Evolutionary conservation across 2,329 filamentous ascomycete genomes (phyloP).

Genomic region (Claviceps paspali): DNA sequence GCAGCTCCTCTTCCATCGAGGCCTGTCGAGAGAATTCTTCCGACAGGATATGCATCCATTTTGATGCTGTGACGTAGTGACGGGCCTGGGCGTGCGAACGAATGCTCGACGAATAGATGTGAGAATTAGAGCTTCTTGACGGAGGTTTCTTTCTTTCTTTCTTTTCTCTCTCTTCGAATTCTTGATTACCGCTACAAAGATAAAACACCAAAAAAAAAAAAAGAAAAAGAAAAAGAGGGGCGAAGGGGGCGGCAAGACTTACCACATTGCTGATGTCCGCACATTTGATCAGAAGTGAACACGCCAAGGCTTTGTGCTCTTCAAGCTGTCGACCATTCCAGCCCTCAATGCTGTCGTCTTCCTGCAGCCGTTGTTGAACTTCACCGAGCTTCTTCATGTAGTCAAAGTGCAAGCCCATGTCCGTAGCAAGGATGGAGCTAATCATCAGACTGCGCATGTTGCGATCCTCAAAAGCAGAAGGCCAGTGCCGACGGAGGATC

Average conservation of each 20-base stretch:
- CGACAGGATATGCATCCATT: slow-evolving; percentile 89
- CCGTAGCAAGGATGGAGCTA: slow-evolving; percentile 90
- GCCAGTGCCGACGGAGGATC: slow-evolving; percentile 87
- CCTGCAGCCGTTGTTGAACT: slow-evolving; percentile 61
- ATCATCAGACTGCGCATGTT: slow-evolving; percentile 85
- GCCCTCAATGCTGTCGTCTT: slow-evolving; percentile 48
- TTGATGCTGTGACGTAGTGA: slow-evolving; percentile 63
- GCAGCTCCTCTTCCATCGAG: slow-evolving; percentile 75
- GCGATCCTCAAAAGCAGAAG: slow-evolving; percentile 59
- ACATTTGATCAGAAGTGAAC: slow-evolving; percentile 89
- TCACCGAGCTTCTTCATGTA: slow-evolving; percentile 85
- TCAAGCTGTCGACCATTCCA: slow-evolving; percentile 67
- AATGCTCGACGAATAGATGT: too few species aligned
- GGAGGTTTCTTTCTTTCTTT: too few species aligned
- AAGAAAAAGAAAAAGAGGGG: background rate
- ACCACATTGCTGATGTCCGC: slow-evolving; percentile 98
- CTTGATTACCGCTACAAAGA: too few species aligned
- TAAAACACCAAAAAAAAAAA: too few species aligned
- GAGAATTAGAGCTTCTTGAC: too few species aligned
- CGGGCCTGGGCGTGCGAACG: slow-evolving; percentile 57
- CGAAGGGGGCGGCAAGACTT: too few species aligned
- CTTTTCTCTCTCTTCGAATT: too few species aligned
- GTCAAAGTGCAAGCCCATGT: slow-evolving; percentile 94
- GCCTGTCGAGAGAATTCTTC: slow-evolving; percentile 91
- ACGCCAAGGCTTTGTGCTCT: slow-evolving; percentile 66